Evolutionary conservation across 129 eudicot genomes (phyloP), one percentile per base, ranked within the genome.

Genomic region (Sambucus nigra): DNA sequence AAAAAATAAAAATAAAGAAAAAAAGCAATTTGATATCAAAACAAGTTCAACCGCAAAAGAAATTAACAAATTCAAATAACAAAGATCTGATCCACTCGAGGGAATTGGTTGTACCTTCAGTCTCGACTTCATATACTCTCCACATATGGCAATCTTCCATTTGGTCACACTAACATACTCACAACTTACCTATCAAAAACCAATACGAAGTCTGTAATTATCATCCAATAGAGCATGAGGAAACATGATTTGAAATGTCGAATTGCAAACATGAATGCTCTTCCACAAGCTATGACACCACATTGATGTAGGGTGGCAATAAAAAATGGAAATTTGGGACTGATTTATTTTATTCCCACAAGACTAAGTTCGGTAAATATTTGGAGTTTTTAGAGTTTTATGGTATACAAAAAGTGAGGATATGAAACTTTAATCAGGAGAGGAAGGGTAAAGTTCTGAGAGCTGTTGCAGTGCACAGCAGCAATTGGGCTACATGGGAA

Each of bases 141-240:
- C 99, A 24, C 95, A 92, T 60, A 92, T 82, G 53, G 99, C 96
- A 59, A 86, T 74, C 76, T 72, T 92, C 95, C 99, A 92, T 75
- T 65, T 80, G 16, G 94, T 82, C 47, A 86, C 56, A 31, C 75
- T 65, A 63, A 92, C 79, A 75, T 74, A 92, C 68, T 82, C 99
- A 17, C 99, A 92, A 27, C 42, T 81, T 39, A 92, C 74, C 97
- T 88, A 48, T 26, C 22, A 75, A 55, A 27, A 39, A 38, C 26
- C 49, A 32, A 63, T 25, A 9, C 13, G 59, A 51, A 27, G n/a
- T 58, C 57, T 28, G 16, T 60, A 15, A n/a, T 46, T 5, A 25
- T 31, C 42, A 55, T 67, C 21, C 31, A 46, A 21, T 27, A 55
- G 32, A 47, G 31, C 29, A 61, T 59, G 18, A 4, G 9, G 5